Conservation (phyloP, 257 asterid species). For the Jaltomata sinuosa region DNA sequence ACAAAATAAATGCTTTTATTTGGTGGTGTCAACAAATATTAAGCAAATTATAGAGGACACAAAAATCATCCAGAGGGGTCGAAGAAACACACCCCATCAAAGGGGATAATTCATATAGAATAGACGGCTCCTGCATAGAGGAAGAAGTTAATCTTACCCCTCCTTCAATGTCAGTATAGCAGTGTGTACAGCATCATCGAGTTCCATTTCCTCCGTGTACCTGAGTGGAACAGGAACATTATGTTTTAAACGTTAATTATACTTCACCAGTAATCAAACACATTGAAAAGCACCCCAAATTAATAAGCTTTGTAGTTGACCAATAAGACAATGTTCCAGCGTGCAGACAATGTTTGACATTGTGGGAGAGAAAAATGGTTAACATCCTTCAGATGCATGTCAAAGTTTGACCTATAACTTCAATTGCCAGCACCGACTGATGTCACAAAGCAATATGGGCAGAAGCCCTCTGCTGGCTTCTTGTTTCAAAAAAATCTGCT, state of each 20-base stretch:
- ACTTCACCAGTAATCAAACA: not conserved
- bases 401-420: not conserved
- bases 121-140: not conserved
- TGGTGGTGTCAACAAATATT: not conserved
- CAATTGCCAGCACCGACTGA: not conserved
- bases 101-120: not conserved
- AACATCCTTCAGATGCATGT: not conserved
- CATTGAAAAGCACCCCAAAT: not conserved
- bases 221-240: constrained; percentile 18
- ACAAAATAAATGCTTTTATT: not conserved
- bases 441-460: not conserved
- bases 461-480: not conserved
- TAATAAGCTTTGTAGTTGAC: not conserved
- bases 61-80: not conserved
- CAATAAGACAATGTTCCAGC: not conserved
- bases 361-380: not conserved
- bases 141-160: constrained; percentile 48
- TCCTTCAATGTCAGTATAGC: constrained; percentile 97
- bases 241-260: not conserved
- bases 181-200: constrained; percentile 98
- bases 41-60: not conserved
- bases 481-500: not conserved
- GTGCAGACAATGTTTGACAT: not conserved
- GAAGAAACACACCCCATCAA: not conserved
- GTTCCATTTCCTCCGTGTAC: constrained; percentile 97